Conservation (phyloP, 345 rosid species). For the Euphorbia peplus region DNA sequence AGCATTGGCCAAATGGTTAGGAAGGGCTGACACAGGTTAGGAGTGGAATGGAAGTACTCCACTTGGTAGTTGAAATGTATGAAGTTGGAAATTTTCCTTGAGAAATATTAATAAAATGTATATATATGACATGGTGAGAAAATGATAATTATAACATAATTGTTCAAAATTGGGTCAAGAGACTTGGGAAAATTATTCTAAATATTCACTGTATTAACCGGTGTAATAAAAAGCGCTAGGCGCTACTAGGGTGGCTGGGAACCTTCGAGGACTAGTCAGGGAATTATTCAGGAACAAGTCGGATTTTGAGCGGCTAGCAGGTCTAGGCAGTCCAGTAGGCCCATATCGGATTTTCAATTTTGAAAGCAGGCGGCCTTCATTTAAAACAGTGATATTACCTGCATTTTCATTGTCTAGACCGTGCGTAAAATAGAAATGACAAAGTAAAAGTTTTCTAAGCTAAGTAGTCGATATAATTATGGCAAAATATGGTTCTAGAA, state of each 20-base stretch:
- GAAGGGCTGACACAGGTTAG: neutral
- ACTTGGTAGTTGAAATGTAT: neutral
- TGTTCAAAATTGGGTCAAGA: neutral
- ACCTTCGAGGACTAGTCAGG: too few relatives aligned
- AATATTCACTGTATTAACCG: constrained; percentile 2
- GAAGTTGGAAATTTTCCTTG: neutral
- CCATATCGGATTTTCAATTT: too few relatives aligned
- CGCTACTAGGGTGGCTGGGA: too few relatives aligned
- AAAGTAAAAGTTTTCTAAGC: neutral
- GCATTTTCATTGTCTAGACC: neutral
- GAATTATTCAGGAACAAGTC: too few relatives aligned
- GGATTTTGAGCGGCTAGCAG: too few relatives aligned
- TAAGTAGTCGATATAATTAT: neutral
- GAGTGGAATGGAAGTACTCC: neutral
- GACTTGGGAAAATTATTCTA: neutral
- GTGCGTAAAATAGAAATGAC: neutral
- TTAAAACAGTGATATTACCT: too few relatives aligned
- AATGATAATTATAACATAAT: neutral
- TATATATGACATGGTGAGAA: neutral
- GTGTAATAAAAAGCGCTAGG: too few relatives aligned
- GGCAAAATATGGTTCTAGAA: constrained; percentile 2
- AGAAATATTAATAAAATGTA: too few relatives aligned
- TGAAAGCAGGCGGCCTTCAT: too few relatives aligned
- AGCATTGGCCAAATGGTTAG: neutral
- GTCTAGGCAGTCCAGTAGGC: too few relatives aligned